Evolutionary conservation across 2,329 filamentous ascomycete species (phyloP).

Genomic region (Alternaria sp.): DNA sequence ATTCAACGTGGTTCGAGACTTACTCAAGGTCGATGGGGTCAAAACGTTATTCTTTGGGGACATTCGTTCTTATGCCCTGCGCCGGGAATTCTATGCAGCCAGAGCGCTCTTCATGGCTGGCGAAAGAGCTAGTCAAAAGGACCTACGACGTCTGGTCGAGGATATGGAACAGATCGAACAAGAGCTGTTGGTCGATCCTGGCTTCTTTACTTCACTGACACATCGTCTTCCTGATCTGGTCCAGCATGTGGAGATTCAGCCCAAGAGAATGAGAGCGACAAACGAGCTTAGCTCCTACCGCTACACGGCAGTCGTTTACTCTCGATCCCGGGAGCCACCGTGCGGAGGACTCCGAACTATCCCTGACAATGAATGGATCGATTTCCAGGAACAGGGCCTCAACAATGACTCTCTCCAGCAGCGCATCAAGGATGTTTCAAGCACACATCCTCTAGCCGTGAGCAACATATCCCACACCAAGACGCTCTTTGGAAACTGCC

Average conservation of each 20-base stretch:
- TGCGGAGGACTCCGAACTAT: too few species aligned
- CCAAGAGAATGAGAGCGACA: constrained; percentile 18
- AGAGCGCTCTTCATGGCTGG: not conserved
- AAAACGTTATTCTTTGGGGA: constrained; percentile 16
- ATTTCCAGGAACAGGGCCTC: not conserved
- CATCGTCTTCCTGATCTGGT: not conserved
- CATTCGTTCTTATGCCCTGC: constrained; percentile 11
- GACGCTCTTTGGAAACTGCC: not conserved
- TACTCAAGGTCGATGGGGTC: not conserved
- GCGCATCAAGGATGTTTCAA: not conserved
- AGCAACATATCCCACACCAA: constrained; percentile 10
- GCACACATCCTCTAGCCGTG: too few species aligned
- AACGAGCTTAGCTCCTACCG: constrained; percentile 22
- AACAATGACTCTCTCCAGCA: not conserved
- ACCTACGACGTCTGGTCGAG: constrained; percentile 5
- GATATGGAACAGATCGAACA: constrained; percentile 2
- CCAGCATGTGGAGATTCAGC: constrained; percentile 15
- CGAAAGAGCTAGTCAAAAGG: not conserved
- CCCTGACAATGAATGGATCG: not conserved
- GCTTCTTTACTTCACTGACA: constrained; percentile 7
- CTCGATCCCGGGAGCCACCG: not conserved
- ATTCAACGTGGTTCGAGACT: constrained; percentile 2
- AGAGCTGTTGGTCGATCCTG: constrained; percentile 12
- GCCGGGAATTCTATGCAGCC: constrained; percentile 6
- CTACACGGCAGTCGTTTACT: constrained; percentile 15